Evolutionary conservation across 345 rosid genomes (phyloP).

Genomic region (Isatis tinctoria): DNA sequence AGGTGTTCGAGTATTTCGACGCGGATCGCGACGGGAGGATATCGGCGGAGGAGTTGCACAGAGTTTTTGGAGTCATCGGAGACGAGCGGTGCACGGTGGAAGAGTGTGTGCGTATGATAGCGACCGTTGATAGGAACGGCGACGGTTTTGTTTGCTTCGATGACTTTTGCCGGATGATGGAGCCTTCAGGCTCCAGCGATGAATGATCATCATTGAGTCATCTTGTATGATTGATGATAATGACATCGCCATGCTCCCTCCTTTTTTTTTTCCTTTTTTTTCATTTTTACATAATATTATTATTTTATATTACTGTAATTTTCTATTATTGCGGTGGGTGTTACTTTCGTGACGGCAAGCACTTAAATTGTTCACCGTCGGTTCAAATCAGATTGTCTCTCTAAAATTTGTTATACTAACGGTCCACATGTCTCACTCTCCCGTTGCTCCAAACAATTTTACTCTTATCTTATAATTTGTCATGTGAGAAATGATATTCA

Average conservation of each 20-base stretch:
- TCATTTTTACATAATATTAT: neutral
- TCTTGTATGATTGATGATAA: slow-evolving; percentile 14
- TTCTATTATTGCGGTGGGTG: neutral
- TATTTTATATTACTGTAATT: neutral
- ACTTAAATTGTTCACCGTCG: neutral
- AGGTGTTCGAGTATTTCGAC: slow-evolving; percentile 73
- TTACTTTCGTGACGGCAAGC: slow-evolving; percentile 9
- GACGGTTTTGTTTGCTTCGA: slow-evolving; percentile 92
- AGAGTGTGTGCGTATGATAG: slow-evolving; percentile 94
- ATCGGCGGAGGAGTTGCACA: slow-evolving; percentile 69
- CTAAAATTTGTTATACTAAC: neutral
- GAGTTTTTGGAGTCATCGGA: slow-evolving; percentile 52
- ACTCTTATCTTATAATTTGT: neutral
- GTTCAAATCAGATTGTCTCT: slow-evolving; percentile 1
- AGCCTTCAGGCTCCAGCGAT: slow-evolving; percentile 32
- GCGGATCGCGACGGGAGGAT: slow-evolving; percentile 84
- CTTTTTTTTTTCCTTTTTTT: neutral
- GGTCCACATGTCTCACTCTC: neutral
- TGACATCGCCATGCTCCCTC: slow-evolving; percentile 23
- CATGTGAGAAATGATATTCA: neutral
- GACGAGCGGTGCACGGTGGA: slow-evolving; percentile 76
- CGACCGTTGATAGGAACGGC: slow-evolving; percentile 59
- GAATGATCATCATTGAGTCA: slow-evolving; percentile 15
- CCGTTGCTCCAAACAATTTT: too few relatives aligned
- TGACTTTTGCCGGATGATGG: slow-evolving; percentile 86